Conservation (phyloP, 179 eudicot genomes). For the Spinacia oleracea region DNA sequence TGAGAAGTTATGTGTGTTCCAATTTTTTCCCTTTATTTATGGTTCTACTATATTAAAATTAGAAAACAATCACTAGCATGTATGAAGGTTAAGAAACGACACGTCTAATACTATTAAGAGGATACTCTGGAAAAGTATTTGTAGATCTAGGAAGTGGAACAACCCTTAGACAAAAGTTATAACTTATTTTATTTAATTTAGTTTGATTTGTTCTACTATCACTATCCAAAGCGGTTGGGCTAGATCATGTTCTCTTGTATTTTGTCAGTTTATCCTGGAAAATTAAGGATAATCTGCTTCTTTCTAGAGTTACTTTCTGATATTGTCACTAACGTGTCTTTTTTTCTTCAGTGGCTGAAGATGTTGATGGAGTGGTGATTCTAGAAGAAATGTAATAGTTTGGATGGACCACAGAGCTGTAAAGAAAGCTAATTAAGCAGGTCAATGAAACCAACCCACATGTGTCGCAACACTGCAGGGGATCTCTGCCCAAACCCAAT, state of each 20-base stretch:
- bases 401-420: conserved; percentile 99
- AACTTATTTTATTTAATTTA: conserved; percentile 35
- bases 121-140: background rate
- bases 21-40: background rate
- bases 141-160: background rate
- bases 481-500: too few species aligned
- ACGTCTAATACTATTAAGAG: background rate
- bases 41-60: too few species aligned
- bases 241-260: conserved; percentile 43
- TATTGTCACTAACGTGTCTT: background rate
- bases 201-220: conserved; percentile 84
- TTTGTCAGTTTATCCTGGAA: background rate
- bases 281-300: background rate
- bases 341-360: conserved; percentile 78
- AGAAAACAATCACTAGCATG: background rate
- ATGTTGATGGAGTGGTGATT: conserved; percentile 92
- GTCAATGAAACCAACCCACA: conserved; percentile 83
- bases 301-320: conserved; percentile 5
- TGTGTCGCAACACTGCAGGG: conserved; percentile 92
- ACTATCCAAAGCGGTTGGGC: conserved; percentile 82
- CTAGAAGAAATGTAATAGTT: conserved; percentile 92
- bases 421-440: conserved; percentile 90
- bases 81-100: background rate
- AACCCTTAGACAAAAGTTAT: background rate
- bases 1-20: conserved; percentile 75